Percentiles rank a stretch among this genome's conserved stretches.
These are phyloP conservation scores for Candida pseudoglaebosa DNA, from an alignment of 805 yeast genomes.

Conservation along the genomic window DNA sequence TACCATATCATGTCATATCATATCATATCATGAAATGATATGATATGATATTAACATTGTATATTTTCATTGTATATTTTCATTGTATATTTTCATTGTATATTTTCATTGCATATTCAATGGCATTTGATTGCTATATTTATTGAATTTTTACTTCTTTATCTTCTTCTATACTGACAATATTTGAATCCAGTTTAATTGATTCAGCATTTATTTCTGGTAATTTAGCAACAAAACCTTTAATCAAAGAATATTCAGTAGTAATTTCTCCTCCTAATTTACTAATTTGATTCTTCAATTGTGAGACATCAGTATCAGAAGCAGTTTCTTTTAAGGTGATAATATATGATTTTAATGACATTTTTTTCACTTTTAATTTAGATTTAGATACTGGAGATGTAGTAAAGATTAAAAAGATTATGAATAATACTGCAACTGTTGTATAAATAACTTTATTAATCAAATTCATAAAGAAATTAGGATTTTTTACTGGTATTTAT, in stretches of 20 bases:
- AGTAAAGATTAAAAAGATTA: conserved; percentile 1
- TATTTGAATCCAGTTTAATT: conserved; percentile 47
- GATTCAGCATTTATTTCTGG: conserved; percentile 50
- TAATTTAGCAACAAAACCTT: conserved; percentile 60
- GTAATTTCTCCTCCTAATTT: conserved; percentile 59
- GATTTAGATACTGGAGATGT: not conserved
- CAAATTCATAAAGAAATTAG: not conserved
- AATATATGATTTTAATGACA: conserved; percentile 34
- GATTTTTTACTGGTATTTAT: not conserved
- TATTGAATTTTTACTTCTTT: conserved; percentile 51
- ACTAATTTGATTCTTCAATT: conserved; percentile 45
- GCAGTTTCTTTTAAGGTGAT: conserved; percentile 46
- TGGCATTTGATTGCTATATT: no score
- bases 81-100: no score
- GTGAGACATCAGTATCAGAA: conserved; percentile 33
- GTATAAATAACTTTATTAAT: conserved; percentile 1
- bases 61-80: no score
- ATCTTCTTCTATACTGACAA: conserved; percentile 64
- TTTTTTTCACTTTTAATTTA: conserved; percentile 6
- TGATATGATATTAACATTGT: no score
- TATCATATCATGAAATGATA: no score
- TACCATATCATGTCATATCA: no score
- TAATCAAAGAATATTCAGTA: conserved; percentile 59
- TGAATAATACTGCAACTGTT: not conserved
- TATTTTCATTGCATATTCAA: no score